phyloP scores from a whole-genome alignment of 768 basidiomycete genomes.

The Podaxis sp. region DNA sequence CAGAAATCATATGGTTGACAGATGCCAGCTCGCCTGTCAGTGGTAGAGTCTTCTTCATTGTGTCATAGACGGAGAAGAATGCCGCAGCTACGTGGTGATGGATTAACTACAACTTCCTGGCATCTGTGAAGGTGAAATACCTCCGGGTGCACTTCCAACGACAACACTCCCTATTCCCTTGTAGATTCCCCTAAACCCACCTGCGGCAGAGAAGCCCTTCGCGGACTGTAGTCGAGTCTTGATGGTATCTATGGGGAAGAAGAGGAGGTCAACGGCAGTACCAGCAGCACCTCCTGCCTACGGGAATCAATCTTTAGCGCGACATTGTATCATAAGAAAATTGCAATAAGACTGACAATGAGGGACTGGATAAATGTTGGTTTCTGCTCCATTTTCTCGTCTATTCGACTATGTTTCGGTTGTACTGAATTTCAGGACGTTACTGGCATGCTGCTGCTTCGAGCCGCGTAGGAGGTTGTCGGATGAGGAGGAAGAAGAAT shows the following conservation, averaged over 20 bases:
- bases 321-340: background rate
- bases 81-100: conserved; percentile 64
- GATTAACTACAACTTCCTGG: background rate
- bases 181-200: conserved; percentile 90
- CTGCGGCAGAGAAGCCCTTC: conserved; percentile 81
- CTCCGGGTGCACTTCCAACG: conserved; percentile 94
- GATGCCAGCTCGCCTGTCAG: conserved; percentile 61
- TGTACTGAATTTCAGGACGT: background rate
- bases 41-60: conserved; percentile 76
- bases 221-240: conserved; percentile 93
- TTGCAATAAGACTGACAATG: conserved; percentile 32
- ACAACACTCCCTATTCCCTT: conserved; percentile 93
- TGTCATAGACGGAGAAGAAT: conserved; percentile 95
- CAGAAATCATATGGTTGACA: conserved; percentile 55
- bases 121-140: conserved; percentile 37
- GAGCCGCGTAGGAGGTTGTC: background rate
- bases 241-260: conserved; percentile 96
- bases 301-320: conserved; percentile 1
- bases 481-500: background rate
- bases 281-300: conserved; percentile 92
- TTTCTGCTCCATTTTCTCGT: conserved; percentile 23
- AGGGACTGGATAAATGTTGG: conserved; percentile 49
- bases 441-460: background rate
- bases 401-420: background rate
- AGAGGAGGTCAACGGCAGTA: conserved; percentile 89